These are phyloP conservation scores for Aspergillus carbonarius DNA, from an alignment of 2,329 filamentous ascomycete genomes.

Conservation along the genomic window DNA sequence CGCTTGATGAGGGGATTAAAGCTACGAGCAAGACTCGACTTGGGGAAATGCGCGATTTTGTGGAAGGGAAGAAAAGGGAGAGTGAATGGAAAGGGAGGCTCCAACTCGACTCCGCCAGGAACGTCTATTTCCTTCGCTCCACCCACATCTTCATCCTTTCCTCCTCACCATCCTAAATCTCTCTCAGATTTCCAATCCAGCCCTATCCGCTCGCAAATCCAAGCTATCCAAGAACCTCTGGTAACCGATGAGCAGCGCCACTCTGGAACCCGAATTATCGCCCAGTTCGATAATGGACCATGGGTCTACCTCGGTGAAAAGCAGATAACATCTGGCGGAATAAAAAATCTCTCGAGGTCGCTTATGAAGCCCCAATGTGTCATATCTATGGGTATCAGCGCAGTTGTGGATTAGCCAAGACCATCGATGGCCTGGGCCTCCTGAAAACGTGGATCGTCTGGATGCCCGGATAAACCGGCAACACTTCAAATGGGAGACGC, in stretches of 20 bases:
- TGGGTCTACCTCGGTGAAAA: not conserved
- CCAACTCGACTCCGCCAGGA: not conserved
- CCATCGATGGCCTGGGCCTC: not conserved
- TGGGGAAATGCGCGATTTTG: not conserved
- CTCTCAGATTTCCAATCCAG: not conserved
- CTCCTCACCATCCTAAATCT: not conserved
- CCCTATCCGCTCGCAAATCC: not conserved
- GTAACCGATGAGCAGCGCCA: not conserved
- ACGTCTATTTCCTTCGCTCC: not conserved
- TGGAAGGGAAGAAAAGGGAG: not conserved
- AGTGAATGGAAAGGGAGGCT: not conserved
- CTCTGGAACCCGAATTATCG: not conserved
- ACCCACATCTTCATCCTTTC: not conserved
- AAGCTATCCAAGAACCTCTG: not conserved
- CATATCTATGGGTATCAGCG: not conserved
- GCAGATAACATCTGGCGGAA: not conserved
- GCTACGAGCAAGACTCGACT: not conserved
- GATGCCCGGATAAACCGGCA: not conserved
- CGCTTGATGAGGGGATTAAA: too few relatives aligned
- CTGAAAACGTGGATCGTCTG: not conserved
- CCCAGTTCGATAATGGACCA: not conserved
- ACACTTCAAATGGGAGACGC: not conserved
- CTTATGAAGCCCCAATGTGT: not conserved
- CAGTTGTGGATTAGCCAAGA: not conserved
- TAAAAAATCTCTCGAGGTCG: not conserved